These are phyloP conservation scores for Diaporthe sp. DNA, from an alignment of 2,329 filamentous ascomycete genomes.

Conservation along the genomic window DNA sequence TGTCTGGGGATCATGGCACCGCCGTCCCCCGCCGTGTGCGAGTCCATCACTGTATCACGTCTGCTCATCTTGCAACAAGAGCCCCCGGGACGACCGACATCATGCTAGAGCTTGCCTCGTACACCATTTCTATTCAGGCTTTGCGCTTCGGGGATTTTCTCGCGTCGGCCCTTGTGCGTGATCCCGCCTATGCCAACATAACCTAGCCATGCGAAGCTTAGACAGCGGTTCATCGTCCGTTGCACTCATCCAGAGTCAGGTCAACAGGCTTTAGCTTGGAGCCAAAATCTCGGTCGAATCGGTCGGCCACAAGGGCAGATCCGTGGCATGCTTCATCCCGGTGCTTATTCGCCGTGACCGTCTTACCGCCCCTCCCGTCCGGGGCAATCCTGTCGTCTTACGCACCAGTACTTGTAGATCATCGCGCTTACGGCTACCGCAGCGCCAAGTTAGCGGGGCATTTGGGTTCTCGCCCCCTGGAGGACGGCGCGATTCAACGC, in stretches of 20 bases:
- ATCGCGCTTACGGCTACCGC: constrained; percentile 35
- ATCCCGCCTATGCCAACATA: neutral
- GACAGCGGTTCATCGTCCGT: constrained; percentile 15
- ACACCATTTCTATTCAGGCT: neutral
- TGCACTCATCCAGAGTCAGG: constrained; percentile 16
- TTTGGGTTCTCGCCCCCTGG: constrained; percentile 19
- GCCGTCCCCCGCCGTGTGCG: neutral
- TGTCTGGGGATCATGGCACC: neutral
- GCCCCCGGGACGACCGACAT: neutral
- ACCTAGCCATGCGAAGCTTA: constrained; percentile 17
- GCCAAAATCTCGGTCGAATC: constrained; percentile 24
- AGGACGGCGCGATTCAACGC: constrained; percentile 23
- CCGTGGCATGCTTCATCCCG: constrained; percentile 29
- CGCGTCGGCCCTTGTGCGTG: constrained; percentile 22
- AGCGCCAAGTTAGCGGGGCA: constrained; percentile 28
- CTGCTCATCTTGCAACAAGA: neutral
- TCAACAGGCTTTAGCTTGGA: constrained; percentile 13
- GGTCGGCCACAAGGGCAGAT: constrained; percentile 14
- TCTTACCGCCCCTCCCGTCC: constrained; percentile 35
- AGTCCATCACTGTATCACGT: neutral
- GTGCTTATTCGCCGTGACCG: constrained; percentile 3
- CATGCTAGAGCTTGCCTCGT: constrained; percentile 5
- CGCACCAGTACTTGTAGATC: constrained; percentile 27
- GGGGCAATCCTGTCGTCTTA: constrained; percentile 28
- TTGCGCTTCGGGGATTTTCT: constrained; percentile 20